These are phyloP conservation scores for Phytophthora macrochlamydospora DNA, from an alignment of 352 stramenopile genomes.

Conservation along the genomic window DNA sequence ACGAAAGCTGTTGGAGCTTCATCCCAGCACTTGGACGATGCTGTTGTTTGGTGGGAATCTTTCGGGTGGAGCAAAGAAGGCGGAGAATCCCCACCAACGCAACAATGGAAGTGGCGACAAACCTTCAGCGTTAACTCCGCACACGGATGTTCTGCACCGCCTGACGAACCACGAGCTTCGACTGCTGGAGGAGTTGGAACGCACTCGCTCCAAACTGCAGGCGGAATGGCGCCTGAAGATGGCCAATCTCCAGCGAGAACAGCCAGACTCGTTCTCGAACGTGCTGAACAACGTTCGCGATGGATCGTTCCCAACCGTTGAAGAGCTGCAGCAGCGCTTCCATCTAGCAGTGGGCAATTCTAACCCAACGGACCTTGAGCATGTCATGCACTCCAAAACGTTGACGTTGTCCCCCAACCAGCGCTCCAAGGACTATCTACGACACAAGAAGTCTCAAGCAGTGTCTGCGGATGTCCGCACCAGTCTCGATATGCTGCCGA, in stretches of 20 bases:
- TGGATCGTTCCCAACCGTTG: slow-evolving; percentile 22
- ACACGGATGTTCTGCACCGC: slow-evolving; percentile 68
- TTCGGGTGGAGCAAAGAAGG: slow-evolving; percentile 32
- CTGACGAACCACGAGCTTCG: slow-evolving; percentile 82
- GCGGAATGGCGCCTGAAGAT: slow-evolving; percentile 74
- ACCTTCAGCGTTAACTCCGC: slow-evolving; percentile 37
- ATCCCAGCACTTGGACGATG: slow-evolving; percentile 28
- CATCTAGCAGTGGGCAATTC: slow-evolving; percentile 29
- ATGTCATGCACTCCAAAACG: slow-evolving; percentile 51
- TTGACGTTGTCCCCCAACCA: slow-evolving; percentile 51
- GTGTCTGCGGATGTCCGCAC: slow-evolving; percentile 33
- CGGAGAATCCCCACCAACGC: slow-evolving; percentile 12
- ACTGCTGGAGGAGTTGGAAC: slow-evolving; percentile 78
- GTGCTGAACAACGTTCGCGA: slow-evolving; percentile 25
- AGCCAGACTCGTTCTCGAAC: slow-evolving; percentile 32
- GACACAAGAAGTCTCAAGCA: slow-evolving; percentile 44
- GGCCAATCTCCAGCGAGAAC: slow-evolving; percentile 48
- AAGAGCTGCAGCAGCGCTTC: slow-evolving; percentile 53
- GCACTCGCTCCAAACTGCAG: slow-evolving; percentile 69
- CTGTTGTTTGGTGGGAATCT: slow-evolving; percentile 77
- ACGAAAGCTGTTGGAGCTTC: not conserved
- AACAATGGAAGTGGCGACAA: slow-evolving; percentile 5
- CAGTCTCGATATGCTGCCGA: slow-evolving; percentile 64
- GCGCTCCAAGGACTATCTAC: slow-evolving; percentile 44
- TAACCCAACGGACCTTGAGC: slow-evolving; percentile 31